Base-by-base conservation (phyloP, 495 filamentous ascomycete genomes). In the Aspergillus avenaceus region DNA sequence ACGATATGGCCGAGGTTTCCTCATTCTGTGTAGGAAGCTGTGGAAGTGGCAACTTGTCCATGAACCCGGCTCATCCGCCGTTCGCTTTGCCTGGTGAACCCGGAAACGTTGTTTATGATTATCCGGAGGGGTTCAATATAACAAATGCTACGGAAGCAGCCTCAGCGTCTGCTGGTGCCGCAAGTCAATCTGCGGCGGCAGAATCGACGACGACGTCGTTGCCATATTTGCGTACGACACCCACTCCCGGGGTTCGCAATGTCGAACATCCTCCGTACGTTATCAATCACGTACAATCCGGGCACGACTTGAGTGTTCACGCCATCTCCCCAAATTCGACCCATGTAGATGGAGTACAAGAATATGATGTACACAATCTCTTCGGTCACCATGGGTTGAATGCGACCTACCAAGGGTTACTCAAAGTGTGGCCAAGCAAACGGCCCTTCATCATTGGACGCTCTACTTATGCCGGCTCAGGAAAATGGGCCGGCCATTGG, bases 401-500 rank as follows among this genome's bases (percentile, higher is more conserved):
- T 49, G 88, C 88, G 8, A 95, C 89, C 9, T 89, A 93, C 66
- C 66, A 88, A 19, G 88, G 80, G 23, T 77, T 95, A 7, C 69
- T 84, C 4, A 60, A 69, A 14, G 67, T 90, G 8, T 80, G 80
- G 55, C 77, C 82, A 0, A 72, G 60, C 11, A 86, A 88, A 59
- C 82, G 90, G 0, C 90, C 90, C 0, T 92, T 95, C 68, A 87
- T 95, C 61, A 91, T 95, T 53, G 86, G 86, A 1, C 84, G 90
- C 34, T 87, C 84, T 42, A 93, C 90, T 4, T 91, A 91, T 59
- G 80, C 86, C 12, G 90, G 90, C 5, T 79, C 79, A 5, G 90
- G 90, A n/a, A 82, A 81, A 63, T 87, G 77, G 77, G 87, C 88
- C 3, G 90, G 87, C 14, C 90, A 95, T 62, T 95, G 90, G 90